These are phyloP conservation scores for Acacia acuminata DNA, from an alignment of 306 rosid genomes.

Conservation along the genomic window DNA sequence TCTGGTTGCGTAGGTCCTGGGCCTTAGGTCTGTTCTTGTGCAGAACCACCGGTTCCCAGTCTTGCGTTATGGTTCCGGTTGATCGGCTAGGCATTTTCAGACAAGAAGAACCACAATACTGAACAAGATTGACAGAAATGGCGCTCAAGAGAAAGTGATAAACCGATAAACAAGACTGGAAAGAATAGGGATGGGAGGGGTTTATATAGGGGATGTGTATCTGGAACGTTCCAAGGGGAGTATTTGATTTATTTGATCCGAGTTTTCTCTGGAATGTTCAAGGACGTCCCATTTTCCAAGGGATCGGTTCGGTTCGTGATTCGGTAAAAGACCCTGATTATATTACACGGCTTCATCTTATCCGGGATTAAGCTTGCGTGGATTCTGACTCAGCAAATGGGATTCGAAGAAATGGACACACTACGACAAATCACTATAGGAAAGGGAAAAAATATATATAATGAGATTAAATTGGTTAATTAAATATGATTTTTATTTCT, in stretches of 20 bases:
- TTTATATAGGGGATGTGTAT: constrained; percentile 22
- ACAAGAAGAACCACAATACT: not conserved
- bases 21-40: constrained; percentile 64
- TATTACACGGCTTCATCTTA: not conserved
- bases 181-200: fast-evolving
- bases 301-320: not conserved
- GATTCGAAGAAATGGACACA: no score
- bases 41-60: constrained; percentile 78
- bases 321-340: not conserved
- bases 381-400: not conserved
- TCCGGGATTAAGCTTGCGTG: not conserved
- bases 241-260: no score
- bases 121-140: not conserved
- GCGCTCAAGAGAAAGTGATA: not conserved
- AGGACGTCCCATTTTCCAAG: not conserved
- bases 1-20: constrained; percentile 61
- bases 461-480: not conserved
- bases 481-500: no score
- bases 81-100: constrained; percentile 67
- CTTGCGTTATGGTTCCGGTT: constrained; percentile 62
- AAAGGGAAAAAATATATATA: no score
- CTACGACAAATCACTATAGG: not conserved
- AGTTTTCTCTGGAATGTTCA: constrained; percentile 31
- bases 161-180: not conserved
- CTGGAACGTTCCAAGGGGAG: constrained; percentile 39